Percentiles rank a stretch among this genome's conserved stretches.
Conservation (phyloP, 305 asterid genomes). For the Rubia occidens region DNA sequence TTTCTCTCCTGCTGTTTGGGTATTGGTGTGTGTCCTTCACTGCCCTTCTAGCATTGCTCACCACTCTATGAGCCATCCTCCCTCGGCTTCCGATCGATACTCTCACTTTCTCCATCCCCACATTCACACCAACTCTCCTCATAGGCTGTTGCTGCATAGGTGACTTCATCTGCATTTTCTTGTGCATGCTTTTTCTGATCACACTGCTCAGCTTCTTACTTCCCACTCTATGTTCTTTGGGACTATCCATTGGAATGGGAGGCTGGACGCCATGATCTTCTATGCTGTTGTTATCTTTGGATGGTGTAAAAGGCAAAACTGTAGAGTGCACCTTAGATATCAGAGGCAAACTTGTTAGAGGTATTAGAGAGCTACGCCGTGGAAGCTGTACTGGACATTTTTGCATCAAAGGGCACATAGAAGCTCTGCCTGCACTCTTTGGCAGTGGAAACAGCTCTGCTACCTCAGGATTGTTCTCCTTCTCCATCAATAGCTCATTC, state of each 20-base stretch:
- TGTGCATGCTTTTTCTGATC: conserved; percentile 59
- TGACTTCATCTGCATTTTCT: conserved; percentile 52
- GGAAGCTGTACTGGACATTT: conserved; percentile 34
- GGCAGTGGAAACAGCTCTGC: conserved; percentile 43
- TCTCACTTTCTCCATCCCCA: conserved; percentile 79
- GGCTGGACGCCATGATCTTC: conserved; percentile 1
- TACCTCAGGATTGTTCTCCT: conserved; percentile 55
- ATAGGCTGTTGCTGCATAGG: conserved; percentile 48
- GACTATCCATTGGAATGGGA: conserved; percentile 32
- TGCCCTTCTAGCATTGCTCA: conserved; percentile 57
- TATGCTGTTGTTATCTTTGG: neutral
- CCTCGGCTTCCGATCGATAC: conserved; percentile 87
- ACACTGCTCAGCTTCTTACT: conserved; percentile 42
- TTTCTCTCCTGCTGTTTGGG: conserved; percentile 59
- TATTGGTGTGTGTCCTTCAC: conserved; percentile 47
- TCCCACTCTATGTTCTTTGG: conserved; percentile 42
- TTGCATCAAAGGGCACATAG: conserved; percentile 48
- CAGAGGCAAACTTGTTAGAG: conserved; percentile 39
- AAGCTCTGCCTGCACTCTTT: conserved; percentile 56
- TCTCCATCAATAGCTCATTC: conserved; percentile 32
- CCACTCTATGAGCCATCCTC: conserved; percentile 49
- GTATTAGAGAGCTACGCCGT: conserved; percentile 68
- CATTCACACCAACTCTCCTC: conserved; percentile 65
- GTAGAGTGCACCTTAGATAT: conserved; percentile 30
- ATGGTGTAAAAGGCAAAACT: conserved; percentile 1